These are phyloP conservation scores for Flaveria robusta DNA, from an alignment of 129 eudicot genomes.

Conservation along the genomic window DNA sequence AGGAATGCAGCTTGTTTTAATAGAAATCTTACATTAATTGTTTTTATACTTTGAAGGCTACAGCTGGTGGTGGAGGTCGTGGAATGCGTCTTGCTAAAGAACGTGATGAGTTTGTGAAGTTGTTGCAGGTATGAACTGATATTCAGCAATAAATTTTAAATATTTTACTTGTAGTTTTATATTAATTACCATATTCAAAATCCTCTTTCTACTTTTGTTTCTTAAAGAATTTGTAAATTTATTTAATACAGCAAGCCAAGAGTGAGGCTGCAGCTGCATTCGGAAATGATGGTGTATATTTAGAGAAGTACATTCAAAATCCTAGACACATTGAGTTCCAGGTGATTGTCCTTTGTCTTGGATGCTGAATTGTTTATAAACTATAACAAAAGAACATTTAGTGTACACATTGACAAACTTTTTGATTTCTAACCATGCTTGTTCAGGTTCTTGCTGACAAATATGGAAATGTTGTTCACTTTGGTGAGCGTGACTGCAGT, in stretches of 20 bases:
- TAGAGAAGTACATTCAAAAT: constrained; percentile 83
- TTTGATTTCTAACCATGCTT: constrained; percentile 21
- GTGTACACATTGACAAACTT: not conserved
- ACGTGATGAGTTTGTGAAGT: constrained; percentile 85
- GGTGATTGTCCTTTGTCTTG: constrained; percentile 41
- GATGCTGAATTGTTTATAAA: constrained; percentile 8
- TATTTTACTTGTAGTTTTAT: not conserved
- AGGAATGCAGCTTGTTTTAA: not conserved
- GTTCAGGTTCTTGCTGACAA: constrained; percentile 95
- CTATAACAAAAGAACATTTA: constrained; percentile 4
- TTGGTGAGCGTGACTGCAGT: constrained; percentile 99
- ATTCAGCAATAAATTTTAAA: constrained; percentile 16
- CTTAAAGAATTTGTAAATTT: constrained; percentile 10
- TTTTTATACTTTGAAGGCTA: constrained; percentile 62
- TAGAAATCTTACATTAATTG: constrained; percentile 13
- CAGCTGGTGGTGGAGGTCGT: constrained; percentile 99
- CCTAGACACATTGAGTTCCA: constrained; percentile 98
- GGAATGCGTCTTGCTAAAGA: constrained; percentile 99
- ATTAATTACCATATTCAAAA: constrained; percentile 8
- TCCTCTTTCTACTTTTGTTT: constrained; percentile 3
- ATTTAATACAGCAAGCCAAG: constrained; percentile 68
- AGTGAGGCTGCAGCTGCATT: constrained; percentile 99
- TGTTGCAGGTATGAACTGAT: constrained; percentile 62
- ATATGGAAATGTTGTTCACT: constrained; percentile 93
- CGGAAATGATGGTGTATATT: constrained; percentile 95